Percentiles rank a stretch among this genome's conserved stretches.
Evolutionary conservation across 2,329 filamentous ascomycete species (phyloP).

Genomic region (Ophiostoma himal-ulmi): DNA sequence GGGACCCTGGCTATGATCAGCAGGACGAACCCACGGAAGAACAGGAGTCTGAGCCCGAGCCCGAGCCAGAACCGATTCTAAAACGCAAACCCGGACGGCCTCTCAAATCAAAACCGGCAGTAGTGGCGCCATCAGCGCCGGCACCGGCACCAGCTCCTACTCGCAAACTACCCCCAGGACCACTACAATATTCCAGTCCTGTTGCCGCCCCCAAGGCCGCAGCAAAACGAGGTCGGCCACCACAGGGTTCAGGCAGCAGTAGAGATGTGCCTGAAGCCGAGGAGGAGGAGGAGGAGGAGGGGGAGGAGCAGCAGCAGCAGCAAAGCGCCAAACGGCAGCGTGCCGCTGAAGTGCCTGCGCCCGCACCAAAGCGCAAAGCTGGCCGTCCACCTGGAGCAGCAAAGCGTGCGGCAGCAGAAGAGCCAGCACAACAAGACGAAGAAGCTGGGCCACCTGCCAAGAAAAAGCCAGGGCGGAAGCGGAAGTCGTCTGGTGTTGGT

Average conservation of each 20-base stretch:
- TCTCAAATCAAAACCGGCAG: conserved; percentile 23
- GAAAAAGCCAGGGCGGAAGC: conserved; percentile 27
- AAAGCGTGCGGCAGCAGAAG: not conserved
- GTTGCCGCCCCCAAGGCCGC: not conserved
- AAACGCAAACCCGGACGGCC: conserved; percentile 24
- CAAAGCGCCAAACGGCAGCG: conserved; percentile 23
- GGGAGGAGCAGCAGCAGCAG: no score
- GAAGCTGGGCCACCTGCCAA: not conserved
- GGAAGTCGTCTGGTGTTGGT: conserved; percentile 39
- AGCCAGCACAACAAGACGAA: not conserved
- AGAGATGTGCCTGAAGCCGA: not conserved
- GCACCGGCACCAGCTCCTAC: conserved; percentile 8
- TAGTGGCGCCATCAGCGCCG: conserved; percentile 26
- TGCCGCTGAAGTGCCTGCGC: conserved; percentile 6
- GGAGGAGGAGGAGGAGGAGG: conserved; percentile 25
- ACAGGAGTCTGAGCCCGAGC: conserved; percentile 24
- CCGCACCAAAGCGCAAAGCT: conserved; percentile 17
- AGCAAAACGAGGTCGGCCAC: conserved; percentile 19
- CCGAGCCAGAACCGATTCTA: conserved; percentile 23
- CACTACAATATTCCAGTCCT: conserved; percentile 14
- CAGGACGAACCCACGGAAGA: not conserved
- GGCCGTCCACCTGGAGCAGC: conserved; percentile 22
- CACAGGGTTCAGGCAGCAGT: not conserved
- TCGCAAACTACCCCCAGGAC: conserved; percentile 10
- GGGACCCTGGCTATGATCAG: conserved; percentile 15